Conservation (phyloP, 2,329 filamentous ascomycete genomes). For the Kalaharituber pfeilii region DNA sequence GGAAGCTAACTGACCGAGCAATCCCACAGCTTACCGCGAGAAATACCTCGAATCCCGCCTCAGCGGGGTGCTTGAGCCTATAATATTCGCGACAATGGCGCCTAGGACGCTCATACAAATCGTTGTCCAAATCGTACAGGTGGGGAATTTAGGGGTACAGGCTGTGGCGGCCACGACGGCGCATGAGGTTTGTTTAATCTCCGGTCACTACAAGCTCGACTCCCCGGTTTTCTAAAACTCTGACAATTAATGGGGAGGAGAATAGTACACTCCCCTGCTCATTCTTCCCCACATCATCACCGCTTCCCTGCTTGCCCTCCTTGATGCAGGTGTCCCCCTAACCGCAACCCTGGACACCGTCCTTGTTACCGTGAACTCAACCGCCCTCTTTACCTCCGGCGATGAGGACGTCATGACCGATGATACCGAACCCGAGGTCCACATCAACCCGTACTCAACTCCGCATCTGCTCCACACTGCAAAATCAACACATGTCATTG, state of each 20-base stretch:
- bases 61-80: conserved; percentile 51
- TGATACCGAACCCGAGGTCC: neutral
- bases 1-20: too few species aligned
- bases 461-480: neutral
- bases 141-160: conserved; percentile 34
- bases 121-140: conserved; percentile 55
- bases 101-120: conserved; percentile 64
- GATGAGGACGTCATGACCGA: neutral
- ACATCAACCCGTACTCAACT: neutral
- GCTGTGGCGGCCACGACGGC: conserved; percentile 18
- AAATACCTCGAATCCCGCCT: conserved; percentile 66
- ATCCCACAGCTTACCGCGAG: conserved; percentile 39
- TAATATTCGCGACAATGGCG: conserved; percentile 58
- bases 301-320: conserved; percentile 55
- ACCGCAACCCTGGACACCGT: conserved; percentile 51
- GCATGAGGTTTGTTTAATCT: conserved; percentile 35
- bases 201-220: conserved; percentile 7
- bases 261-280: conserved; percentile 39
- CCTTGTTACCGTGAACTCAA: conserved; percentile 40
- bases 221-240: conserved; percentile 2
- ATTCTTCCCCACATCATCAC: conserved; percentile 71
- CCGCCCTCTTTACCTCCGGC: conserved; percentile 2
- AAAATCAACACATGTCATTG: neutral
- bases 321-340: conserved; percentile 70
- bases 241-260: conserved; percentile 30